Evolutionary conservation across 169 alveolate genomes (phyloP), one percentile per base, ranked within the genome.

Genomic region (Plasmodium vivax): DNA sequence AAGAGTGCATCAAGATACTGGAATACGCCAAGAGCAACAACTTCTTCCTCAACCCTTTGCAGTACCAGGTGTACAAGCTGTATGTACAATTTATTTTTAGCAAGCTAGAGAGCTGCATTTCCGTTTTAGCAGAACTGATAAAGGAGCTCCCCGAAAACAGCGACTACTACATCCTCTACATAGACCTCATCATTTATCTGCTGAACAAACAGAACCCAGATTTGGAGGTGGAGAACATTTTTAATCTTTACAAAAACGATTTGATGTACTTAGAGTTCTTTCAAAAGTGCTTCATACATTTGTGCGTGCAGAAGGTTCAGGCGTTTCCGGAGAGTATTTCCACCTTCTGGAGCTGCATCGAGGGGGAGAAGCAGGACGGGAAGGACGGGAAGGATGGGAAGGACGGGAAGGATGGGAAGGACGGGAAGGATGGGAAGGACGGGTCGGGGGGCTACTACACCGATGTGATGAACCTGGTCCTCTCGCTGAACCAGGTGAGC

Each of bases 251-350:
- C 38, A 87, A 87, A 77, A 87, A 87, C 23, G 79, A 77, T 51
- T 87, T 87, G 68, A 77, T 87, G 93, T 87, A 87, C 62, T 51
- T 87, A 47, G 93, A 87, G 45, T 87, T 87, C 56, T 87, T 47
- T 87, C 75, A 87, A 36, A 87, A 87, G 32, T 87, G 82, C 19
- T 51, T 87, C 27, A 75, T 87, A 34, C 79, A 87, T 56, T 6
- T 30, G 10, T 87, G 43, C 77, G 45, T 77, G 1, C 56, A 47
- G 32, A 74, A 54, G 9, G 38, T 45, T n/a, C 75, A 87, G 81
- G 43, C 68, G n/a, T 12, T 85, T 34, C 93, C 93, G 10, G 38
- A 14, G 32, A 75, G 74, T 73, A 45, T 85, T 43, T 3, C 5
- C 23, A 73, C 34, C 23, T 85, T 85, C 32, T 85, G 93, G 93